phyloP scores from a whole-genome alignment of 768 basidiomycete genomes.

The Tricholoma sp. region DNA sequence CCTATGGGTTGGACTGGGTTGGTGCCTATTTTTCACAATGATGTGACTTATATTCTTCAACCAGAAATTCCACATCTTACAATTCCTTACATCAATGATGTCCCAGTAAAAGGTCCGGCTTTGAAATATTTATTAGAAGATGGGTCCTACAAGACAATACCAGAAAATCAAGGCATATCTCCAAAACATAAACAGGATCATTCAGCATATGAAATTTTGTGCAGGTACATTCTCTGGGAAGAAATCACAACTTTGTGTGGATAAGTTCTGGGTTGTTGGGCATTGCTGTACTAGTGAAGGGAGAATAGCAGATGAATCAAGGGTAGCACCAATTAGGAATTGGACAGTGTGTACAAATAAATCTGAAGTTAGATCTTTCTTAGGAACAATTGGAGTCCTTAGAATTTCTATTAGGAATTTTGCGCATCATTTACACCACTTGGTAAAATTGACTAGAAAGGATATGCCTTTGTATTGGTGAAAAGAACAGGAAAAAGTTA shows the following conservation, averaged over 20 bases:
- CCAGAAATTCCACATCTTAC: slow-evolving; percentile 10
- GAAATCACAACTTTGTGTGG: slow-evolving; percentile 26
- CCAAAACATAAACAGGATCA: slow-evolving; percentile 27
- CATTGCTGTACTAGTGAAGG: slow-evolving; percentile 19
- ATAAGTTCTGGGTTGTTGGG: slow-evolving; percentile 27
- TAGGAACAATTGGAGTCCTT: slow-evolving; percentile 23
- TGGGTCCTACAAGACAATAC: slow-evolving; percentile 26
- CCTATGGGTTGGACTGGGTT: slow-evolving; percentile 29
- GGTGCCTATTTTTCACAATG: slow-evolving; percentile 27
- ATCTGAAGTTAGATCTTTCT: slow-evolving; percentile 10
- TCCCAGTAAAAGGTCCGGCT: slow-evolving; percentile 13
- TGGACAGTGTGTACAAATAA: not conserved
- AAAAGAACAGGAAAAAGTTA: not conserved
- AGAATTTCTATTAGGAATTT: slow-evolving; percentile 23
- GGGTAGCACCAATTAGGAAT: slow-evolving; percentile 16
- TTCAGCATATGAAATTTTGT: slow-evolving; percentile 30
- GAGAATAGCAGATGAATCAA: slow-evolving; percentile 24
- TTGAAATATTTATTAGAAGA: slow-evolving; percentile 9
- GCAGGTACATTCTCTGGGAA: slow-evolving; percentile 32
- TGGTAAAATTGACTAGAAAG: slow-evolving; percentile 17
- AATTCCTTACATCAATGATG: slow-evolving; percentile 17
- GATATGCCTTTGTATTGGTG: slow-evolving; percentile 2
- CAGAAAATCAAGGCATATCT: slow-evolving; percentile 33
- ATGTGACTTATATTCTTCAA: slow-evolving; percentile 10
- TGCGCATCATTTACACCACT: slow-evolving; percentile 12